These are phyloP conservation scores for Abrus pulchellus DNA, from an alignment of 306 rosid species.

Conservation along the genomic window DNA sequence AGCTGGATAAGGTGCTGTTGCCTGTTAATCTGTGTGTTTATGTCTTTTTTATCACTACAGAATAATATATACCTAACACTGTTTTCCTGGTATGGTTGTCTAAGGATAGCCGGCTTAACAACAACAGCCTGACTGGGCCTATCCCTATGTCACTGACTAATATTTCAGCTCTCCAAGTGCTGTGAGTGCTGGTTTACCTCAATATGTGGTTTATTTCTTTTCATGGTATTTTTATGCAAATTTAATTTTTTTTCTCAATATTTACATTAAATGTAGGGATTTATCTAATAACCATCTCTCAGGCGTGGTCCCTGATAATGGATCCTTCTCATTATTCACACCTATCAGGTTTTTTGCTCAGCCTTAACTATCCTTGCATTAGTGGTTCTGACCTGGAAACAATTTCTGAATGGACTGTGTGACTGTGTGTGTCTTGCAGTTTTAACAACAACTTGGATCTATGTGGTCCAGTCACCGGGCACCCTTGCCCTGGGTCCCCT, in stretches of 20 bases:
- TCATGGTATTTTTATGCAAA: background rate
- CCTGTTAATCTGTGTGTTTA: background rate
- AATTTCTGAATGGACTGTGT: constrained; percentile 29
- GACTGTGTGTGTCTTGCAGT: constrained; percentile 53
- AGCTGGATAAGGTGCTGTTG: constrained; percentile 5
- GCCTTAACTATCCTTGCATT: constrained; percentile 15
- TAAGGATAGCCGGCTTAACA: constrained; percentile 86
- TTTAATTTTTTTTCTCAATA: background rate
- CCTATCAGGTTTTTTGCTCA: constrained; percentile 69
- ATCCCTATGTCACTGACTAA: constrained; percentile 87
- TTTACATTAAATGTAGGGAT: constrained; percentile 63
- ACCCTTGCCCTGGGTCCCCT: constrained; percentile 88
- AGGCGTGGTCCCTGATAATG: constrained; percentile 83
- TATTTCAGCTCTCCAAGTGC: constrained; percentile 78
- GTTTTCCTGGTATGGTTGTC: constrained; percentile 51
- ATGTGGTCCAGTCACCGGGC: constrained; percentile 91
- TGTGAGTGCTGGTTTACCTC: constrained; percentile 62
- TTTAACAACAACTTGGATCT: constrained; percentile 80
- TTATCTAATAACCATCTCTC: constrained; percentile 77
- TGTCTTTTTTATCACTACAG: constrained; percentile 13
- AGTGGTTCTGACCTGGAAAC: constrained; percentile 7
- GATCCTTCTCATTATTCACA: constrained; percentile 85
- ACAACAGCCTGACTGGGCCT: constrained; percentile 79
- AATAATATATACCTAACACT: constrained; percentile 32
- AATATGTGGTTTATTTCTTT: constrained; percentile 1